Conservation (phyloP, 352 stramenopile genomes). For the Phytophthora sp. region DNA sequence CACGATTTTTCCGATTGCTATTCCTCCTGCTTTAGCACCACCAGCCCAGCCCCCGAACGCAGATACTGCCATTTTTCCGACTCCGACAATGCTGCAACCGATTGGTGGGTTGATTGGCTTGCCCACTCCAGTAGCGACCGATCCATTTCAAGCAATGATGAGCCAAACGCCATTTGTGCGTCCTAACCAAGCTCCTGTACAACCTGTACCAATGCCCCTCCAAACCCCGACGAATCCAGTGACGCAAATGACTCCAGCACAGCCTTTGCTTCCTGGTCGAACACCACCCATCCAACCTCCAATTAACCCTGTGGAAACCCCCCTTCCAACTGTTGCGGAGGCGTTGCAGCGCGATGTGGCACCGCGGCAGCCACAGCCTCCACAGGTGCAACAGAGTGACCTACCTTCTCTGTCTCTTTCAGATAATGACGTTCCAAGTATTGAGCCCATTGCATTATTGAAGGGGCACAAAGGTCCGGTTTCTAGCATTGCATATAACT, state of each 20-base stretch:
- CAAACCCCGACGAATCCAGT: background rate
- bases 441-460: conserved; percentile 68
- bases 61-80: background rate
- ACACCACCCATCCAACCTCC: conserved; percentile 6
- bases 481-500: conserved; percentile 94
- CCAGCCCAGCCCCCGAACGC: background rate
- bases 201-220: conserved; percentile 4
- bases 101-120: background rate
- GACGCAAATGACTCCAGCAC: too few relatives aligned
- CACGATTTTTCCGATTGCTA: background rate
- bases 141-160: too few relatives aligned
- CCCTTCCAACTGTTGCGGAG: conserved; percentile 26
- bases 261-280: background rate
- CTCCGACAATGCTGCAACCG: conserved; percentile 3
- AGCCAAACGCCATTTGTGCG: too few relatives aligned
- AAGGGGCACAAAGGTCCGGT: conserved; percentile 93
- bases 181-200: too few relatives aligned
- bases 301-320: conserved; percentile 7
- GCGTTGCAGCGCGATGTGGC: conserved; percentile 22
- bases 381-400: conserved; percentile 57
- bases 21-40: too few relatives aligned
- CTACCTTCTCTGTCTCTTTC: conserved; percentile 48
- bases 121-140: too few relatives aligned
- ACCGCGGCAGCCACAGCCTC: conserved; percentile 47
- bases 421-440: conserved; percentile 55